phyloP scores from a whole-genome alignment of 2,329 filamentous ascomycete species.

The Sporothrix globosa region DNA sequence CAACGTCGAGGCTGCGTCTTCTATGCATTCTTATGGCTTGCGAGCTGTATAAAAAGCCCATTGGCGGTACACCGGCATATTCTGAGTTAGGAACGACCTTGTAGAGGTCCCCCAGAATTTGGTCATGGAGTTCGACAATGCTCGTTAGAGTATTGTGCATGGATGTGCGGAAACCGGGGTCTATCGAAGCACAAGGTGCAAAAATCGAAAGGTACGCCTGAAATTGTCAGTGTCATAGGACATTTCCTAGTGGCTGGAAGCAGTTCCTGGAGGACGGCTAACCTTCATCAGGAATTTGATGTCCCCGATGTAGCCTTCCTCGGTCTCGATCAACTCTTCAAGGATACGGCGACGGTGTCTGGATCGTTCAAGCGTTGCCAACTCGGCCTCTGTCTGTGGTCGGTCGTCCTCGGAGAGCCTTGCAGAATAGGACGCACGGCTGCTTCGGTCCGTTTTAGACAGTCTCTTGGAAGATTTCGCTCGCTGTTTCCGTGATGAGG shows the following conservation, averaged over 20 bases:
- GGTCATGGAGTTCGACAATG: constrained; percentile 81
- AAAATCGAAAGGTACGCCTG: constrained; percentile 77
- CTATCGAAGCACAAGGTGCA: constrained; percentile 68
- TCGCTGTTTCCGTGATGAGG: constrained; percentile 60
- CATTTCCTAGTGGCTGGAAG: neutral
- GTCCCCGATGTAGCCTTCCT: constrained; percentile 86
- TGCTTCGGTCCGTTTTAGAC: constrained; percentile 65
- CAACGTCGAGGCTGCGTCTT: constrained; percentile 54
- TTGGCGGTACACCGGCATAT: constrained; percentile 53
- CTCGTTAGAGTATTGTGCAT: constrained; percentile 79
- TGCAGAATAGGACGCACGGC: constrained; percentile 62
- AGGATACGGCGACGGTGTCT: constrained; percentile 76
- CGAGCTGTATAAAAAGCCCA: constrained; percentile 35
- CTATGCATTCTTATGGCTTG: constrained; percentile 41
- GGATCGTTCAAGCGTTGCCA: constrained; percentile 70
- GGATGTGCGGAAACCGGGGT: constrained; percentile 66
- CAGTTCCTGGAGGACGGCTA: constrained; percentile 47
- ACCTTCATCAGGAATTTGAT: constrained; percentile 86
- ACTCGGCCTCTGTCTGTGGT: constrained; percentile 57
- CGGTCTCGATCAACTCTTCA: constrained; percentile 82
- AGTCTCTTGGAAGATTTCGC: constrained; percentile 58
- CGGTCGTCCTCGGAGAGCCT: constrained; percentile 65
- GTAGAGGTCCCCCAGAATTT: constrained; percentile 75
- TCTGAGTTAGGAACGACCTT: constrained; percentile 70
- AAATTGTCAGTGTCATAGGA: constrained; percentile 23